Conservation (phyloP, 148 eudicot species). For the Rhododendron ferrugineum region DNA sequence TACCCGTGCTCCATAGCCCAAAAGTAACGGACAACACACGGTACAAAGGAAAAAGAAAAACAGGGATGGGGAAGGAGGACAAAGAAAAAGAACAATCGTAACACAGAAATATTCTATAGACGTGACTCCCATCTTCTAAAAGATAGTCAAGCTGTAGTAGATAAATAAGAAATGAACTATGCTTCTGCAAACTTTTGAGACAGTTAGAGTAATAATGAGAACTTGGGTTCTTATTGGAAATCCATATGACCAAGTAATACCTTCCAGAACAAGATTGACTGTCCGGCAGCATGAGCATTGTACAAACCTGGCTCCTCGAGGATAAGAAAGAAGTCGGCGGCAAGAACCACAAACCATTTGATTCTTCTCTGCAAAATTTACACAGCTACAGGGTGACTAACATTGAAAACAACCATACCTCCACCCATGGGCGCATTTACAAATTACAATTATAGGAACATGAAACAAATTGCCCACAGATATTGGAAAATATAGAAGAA, state of each 20-base stretch:
- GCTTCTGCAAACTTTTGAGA: not conserved
- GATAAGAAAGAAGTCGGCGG: slow-evolving; percentile 63
- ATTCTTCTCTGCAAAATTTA: slow-evolving; percentile 46
- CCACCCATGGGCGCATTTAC: not conserved
- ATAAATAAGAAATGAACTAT: not conserved
- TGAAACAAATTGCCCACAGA: not conserved
- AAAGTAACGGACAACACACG: not conserved
- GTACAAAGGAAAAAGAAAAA: not conserved
- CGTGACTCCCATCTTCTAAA: not conserved
- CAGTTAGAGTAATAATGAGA: not conserved
- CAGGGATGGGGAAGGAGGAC: not conserved
- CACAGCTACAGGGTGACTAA: not conserved
- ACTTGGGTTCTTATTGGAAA: not conserved
- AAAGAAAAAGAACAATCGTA: not conserved
- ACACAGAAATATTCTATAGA: not conserved
- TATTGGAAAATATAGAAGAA: not conserved
- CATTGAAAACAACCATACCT: not conserved
- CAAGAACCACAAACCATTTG: slow-evolving; percentile 95
- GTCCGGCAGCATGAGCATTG: slow-evolving; percentile 72
- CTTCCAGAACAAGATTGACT: slow-evolving; percentile 81
- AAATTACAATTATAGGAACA: not conserved
- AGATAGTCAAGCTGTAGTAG: not conserved
- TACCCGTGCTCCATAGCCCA: too few relatives aligned
- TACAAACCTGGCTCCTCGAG: slow-evolving; percentile 63
- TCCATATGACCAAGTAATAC: slow-evolving; percentile 21